Conservation (phyloP, 345 rosid species). For the Populus davidiana region DNA sequence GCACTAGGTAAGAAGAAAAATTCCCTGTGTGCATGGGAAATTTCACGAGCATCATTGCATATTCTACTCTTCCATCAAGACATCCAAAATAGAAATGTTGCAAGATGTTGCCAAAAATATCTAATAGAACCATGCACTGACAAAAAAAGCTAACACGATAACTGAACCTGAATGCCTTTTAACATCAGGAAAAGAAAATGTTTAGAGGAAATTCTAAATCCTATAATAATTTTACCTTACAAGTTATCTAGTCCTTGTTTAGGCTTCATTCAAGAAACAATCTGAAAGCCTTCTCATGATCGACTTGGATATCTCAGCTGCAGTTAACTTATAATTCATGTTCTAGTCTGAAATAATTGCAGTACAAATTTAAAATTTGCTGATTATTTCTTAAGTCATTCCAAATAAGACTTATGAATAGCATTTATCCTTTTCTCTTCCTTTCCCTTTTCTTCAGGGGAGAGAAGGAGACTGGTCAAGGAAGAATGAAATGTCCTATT, state of each 20-base stretch:
- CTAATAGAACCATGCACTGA: background rate
- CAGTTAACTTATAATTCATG: background rate
- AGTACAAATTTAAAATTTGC: background rate
- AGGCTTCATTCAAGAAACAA: background rate
- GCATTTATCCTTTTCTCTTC: too few species aligned
- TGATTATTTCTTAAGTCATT: background rate
- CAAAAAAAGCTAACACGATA: background rate
- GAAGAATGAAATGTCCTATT: background rate
- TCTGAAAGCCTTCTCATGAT: background rate
- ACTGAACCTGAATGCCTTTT: background rate
- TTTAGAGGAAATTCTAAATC: background rate
- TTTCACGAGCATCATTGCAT: background rate
- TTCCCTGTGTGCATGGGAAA: conserved; percentile 42
- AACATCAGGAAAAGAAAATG: background rate
- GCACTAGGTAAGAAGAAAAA: conserved; percentile 70
- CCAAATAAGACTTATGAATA: background rate
- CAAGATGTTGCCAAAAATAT: background rate
- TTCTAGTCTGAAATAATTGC: background rate
- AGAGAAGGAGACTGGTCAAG: background rate
- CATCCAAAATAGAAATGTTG: background rate
- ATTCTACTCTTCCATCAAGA: background rate
- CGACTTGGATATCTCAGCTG: background rate
- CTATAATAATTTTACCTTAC: background rate
- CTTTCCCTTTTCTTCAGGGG: background rate
- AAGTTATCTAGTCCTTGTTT: background rate